Evolutionary conservation across 768 basidiomycete species (phyloP), one percentile per base, ranked within the genome.

Genomic region (Phylloporus arenicola): DNA sequence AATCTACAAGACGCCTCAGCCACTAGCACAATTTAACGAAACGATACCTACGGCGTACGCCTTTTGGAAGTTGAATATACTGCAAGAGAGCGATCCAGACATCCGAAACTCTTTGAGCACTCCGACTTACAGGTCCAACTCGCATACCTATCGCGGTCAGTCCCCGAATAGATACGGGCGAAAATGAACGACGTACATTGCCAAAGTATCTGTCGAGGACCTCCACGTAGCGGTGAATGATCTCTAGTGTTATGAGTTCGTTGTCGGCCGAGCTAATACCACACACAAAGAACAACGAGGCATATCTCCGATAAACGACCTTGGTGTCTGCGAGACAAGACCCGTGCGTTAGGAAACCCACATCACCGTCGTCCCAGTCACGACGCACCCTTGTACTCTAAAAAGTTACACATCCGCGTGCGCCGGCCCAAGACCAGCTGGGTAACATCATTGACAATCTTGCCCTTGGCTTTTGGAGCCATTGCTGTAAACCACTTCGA

Each of bases 51-150:
- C 93, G 4, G 89, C 83, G 65, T 92, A 96, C 2, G 94, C 95
- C 67, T 92, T 90, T 65, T 97, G 89, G 66, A 97, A 97, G 72
- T 96, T 96, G 80, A 96, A 98, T 58, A 97, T 95, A 47, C 91
- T 93, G 34, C 41, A 45, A 43, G 8, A n/a, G 42, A 39, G n/a
- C 47, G 47, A 34, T n/a, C 17, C 31, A 42, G 30, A 35, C 31
- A 4, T 29, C 13, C 33, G n/a, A 33, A 22, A 19, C 12, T 1
- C 16, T 4, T 16, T 2, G 8, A 51, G 44, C 7, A 40, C n/a
- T 27, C 10, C 41, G 16, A 58, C 82, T 65, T 64, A 93, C 91
- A 98, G 73, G 68, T 97, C 95, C 50, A 97, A 73, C 67, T 98
- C 95, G 72, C 87, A 89, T 27, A 90, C 88, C 88, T 89, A 49